These are phyloP conservation scores for Candida labiduridarum DNA, from an alignment of 1,139 yeast genomes.

Conservation along the genomic window DNA sequence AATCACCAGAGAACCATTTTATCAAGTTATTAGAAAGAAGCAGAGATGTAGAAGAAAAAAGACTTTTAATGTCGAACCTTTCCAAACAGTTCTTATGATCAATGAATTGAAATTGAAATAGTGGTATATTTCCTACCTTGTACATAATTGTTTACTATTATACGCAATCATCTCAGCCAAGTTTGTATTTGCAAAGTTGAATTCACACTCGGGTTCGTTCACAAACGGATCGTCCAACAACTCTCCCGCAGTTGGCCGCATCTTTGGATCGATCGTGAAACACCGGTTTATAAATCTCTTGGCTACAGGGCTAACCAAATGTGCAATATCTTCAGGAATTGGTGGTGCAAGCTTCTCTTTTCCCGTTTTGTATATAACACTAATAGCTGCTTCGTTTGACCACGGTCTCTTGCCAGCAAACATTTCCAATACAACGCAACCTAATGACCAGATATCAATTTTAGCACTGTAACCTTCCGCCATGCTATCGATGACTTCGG, in stretches of 20 bases:
- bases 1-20: constrained; percentile 81
- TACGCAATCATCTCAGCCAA: constrained; percentile 52
- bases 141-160: constrained; percentile 13
- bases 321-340: constrained; percentile 81
- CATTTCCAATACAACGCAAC: constrained; percentile 97
- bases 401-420: constrained; percentile 84
- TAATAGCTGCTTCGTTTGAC: constrained; percentile 78
- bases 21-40: constrained; percentile 59
- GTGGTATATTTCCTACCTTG: constrained; percentile 5
- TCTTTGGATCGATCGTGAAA: constrained; percentile 77
- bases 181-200: constrained; percentile 64
- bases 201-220: constrained; percentile 34
- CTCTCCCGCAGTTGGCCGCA: constrained; percentile 83
- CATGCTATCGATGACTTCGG: constrained; percentile 88
- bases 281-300: constrained; percentile 73
- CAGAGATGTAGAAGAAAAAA: constrained; percentile 84
- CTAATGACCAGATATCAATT: constrained; percentile 90
- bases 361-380: constrained; percentile 77
- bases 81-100: constrained; percentile 78
- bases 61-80: constrained; percentile 77
- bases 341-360: constrained; percentile 87
- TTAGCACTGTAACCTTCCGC: constrained; percentile 96
- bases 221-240: constrained; percentile 64
- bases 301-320: constrained; percentile 57
- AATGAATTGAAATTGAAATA: constrained; percentile 58